phyloP scores from a whole-genome alignment of 2,329 filamentous ascomycete genomes.

The Fusarium sp. region DNA sequence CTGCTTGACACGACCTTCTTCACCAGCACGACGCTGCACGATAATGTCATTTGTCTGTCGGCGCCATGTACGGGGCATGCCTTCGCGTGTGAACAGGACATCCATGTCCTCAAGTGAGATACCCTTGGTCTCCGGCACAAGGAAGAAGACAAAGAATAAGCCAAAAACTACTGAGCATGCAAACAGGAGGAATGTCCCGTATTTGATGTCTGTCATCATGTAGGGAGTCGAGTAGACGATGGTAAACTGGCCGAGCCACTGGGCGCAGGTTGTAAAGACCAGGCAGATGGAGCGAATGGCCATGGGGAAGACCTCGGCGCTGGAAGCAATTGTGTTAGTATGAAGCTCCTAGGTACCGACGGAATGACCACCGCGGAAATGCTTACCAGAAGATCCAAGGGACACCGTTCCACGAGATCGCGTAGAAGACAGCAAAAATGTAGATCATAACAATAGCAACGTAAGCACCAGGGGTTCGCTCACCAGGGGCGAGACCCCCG shows the following conservation, averaged over 20 bases:
- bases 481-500: neutral
- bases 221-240: conserved; percentile 17
- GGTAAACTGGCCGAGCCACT: conserved; percentile 15
- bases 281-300: conserved; percentile 9
- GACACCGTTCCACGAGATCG: conserved; percentile 16
- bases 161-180: conserved; percentile 13
- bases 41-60: conserved; percentile 6
- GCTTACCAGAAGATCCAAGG: conserved; percentile 18
- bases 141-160: conserved; percentile 12
- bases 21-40: neutral
- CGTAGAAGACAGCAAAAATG: conserved; percentile 12
- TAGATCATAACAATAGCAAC: conserved; percentile 12
- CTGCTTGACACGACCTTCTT: neutral
- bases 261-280: conserved; percentile 5
- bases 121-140: conserved; percentile 10
- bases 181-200: conserved; percentile 8
- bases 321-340: neutral
- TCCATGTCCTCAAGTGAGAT: conserved; percentile 20
- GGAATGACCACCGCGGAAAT: neutral
- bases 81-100: conserved; percentile 2
- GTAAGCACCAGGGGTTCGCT: conserved; percentile 10
- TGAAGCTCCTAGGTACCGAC: too few relatives aligned
- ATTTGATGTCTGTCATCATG: conserved; percentile 13
- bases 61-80: conserved; percentile 11
- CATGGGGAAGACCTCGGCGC: conserved; percentile 17